phyloP scores from a whole-genome alignment of 306 rosid species.

The Gillenia trifoliata region DNA sequence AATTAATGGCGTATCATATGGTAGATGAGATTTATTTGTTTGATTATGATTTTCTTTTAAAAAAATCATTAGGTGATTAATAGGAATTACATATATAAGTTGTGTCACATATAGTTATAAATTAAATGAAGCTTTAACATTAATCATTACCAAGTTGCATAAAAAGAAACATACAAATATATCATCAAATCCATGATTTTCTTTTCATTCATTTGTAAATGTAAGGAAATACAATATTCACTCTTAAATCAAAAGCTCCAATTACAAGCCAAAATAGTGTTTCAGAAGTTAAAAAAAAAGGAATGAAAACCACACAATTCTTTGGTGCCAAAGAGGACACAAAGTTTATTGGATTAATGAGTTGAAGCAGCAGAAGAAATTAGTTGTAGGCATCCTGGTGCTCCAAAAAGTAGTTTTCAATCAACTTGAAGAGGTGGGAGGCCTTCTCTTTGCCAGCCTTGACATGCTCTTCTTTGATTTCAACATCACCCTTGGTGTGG shows the following conservation, averaged over 20 bases:
- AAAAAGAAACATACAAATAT: not conserved
- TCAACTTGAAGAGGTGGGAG: conserved; percentile 28
- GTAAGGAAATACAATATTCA: not conserved
- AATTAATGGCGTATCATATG: no score
- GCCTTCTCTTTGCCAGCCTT: conserved; percentile 33
- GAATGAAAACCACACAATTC: conserved; percentile 2
- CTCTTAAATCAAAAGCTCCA: conserved; percentile 1
- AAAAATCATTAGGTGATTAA: no score
- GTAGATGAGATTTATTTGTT: no score
- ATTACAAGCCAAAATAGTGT: not conserved
- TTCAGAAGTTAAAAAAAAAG: not conserved
- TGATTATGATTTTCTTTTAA: no score
- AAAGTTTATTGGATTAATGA: no score
- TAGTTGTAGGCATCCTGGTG: conserved; percentile 35
- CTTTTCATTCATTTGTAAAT: not conserved
- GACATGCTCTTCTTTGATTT: conserved; percentile 34
- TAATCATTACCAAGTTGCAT: not conserved
- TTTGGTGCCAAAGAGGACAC: not conserved
- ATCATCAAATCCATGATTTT: conserved; percentile 2
- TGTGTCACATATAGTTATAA: no score
- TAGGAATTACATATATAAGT: no score
- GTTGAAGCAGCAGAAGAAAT: not conserved
- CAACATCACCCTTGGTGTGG: conserved; percentile 29
- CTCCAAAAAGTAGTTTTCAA: conserved; percentile 16
- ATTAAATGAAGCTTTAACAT: no score